phyloP scores from a whole-genome alignment of 495 filamentous ascomycete genomes.

The Rostrohypoxylon terebratum region DNA sequence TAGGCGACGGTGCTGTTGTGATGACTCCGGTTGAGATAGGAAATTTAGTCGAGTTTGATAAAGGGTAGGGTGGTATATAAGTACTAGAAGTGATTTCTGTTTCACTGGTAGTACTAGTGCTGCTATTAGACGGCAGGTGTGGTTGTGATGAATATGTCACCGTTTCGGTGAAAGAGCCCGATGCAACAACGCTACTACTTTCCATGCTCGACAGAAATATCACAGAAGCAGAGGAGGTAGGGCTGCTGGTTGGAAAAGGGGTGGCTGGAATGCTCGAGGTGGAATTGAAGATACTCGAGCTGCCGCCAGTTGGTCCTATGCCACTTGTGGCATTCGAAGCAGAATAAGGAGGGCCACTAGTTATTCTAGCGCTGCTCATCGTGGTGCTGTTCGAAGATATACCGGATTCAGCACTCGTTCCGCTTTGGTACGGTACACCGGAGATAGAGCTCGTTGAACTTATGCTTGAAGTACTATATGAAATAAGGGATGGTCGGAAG shows the following conservation, averaged over 20 bases:
- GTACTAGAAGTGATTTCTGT: constrained; percentile 14
- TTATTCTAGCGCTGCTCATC: constrained; percentile 4
- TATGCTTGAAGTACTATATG: constrained; percentile 15
- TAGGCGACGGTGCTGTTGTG: not conserved
- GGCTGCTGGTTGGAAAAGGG: constrained; percentile 13
- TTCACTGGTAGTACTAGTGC: constrained; percentile 16
- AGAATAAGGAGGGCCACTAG: constrained; percentile 22
- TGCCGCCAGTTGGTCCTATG: constrained; percentile 11
- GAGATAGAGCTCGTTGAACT: not conserved
- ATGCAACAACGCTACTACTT: constrained; percentile 36
- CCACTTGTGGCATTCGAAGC: constrained; percentile 25
- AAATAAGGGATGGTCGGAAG: constrained; percentile 2
- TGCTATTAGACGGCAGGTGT: constrained; percentile 34
- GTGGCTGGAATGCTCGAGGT: constrained; percentile 24
- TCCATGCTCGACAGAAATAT: constrained; percentile 31
- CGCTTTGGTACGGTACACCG: constrained; percentile 5
- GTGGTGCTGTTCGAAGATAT: not conserved
- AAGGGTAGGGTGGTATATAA: constrained; percentile 12
- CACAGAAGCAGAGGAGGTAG: constrained; percentile 28
- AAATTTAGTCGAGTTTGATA: constrained; percentile 25
- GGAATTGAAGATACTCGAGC: constrained; percentile 11
- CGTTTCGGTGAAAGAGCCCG: constrained; percentile 35
- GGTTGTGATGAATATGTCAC: constrained; percentile 22
- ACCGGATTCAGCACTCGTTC: constrained; percentile 2
- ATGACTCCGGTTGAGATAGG: constrained; percentile 27